Percentiles rank a stretch among this genome's conserved stretches.
Evolutionary conservation across 345 rosid species (phyloP).

Genomic region (Melaleuca alternifolia): DNA sequence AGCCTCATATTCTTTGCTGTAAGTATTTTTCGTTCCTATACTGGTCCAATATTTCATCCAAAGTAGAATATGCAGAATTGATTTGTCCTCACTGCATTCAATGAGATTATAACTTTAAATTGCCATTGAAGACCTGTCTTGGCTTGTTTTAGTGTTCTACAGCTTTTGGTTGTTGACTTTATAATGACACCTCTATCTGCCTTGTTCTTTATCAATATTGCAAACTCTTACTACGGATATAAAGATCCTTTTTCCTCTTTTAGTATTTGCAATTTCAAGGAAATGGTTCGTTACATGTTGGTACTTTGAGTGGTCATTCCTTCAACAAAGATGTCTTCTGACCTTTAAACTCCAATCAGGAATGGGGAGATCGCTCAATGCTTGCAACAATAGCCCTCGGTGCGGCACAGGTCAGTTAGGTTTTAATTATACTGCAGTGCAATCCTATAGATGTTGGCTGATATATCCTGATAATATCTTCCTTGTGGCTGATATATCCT

Average conservation of each 20-base stretch:
- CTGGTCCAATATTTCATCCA: background rate
- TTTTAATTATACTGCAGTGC: background rate
- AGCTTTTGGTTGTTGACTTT: background rate
- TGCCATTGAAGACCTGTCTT: background rate
- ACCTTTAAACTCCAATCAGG: constrained; percentile 27
- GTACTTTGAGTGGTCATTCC: background rate
- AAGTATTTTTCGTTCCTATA: constrained; percentile 18
- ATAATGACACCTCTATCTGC: background rate
- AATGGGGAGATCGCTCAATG: constrained; percentile 99
- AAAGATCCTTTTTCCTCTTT: background rate
- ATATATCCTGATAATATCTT: background rate
- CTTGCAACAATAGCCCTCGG: constrained; percentile 97
- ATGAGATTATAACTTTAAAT: background rate
- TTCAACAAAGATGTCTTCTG: background rate
- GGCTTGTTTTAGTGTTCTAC: background rate
- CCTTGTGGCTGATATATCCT: no score
- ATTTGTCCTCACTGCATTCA: background rate
- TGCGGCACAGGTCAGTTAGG: constrained; percentile 69
- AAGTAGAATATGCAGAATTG: background rate
- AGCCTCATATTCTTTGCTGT: constrained; percentile 97
- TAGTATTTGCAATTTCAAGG: background rate
- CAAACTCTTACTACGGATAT: background rate
- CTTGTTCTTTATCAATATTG: background rate
- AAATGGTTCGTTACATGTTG: background rate
- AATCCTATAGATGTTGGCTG: background rate